A percentile compares a stretch with the other conserved stretches of the same genome.
Conservation (phyloP, 2,329 filamentous ascomycete species). For the Cladosporium sp. region DNA sequence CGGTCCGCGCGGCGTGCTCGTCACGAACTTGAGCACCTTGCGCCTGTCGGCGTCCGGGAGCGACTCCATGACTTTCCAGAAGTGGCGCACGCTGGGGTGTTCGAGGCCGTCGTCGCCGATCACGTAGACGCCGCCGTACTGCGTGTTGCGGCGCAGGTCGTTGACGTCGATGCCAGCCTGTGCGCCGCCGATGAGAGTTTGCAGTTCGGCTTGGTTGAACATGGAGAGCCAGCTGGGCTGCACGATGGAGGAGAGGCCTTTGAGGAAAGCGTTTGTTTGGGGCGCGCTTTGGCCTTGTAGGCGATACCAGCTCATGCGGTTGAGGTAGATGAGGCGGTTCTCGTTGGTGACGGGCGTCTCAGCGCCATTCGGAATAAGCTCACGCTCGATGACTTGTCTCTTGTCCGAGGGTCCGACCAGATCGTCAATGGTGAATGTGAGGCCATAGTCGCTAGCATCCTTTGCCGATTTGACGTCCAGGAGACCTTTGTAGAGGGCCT, state of each 20-base stretch:
- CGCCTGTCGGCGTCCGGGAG: slow-evolving; percentile 76
- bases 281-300: slow-evolving; percentile 74
- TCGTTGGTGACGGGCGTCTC: slow-evolving; percentile 82
- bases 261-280: slow-evolving; percentile 87
- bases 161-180: slow-evolving; percentile 77
- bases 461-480: slow-evolving; percentile 78
- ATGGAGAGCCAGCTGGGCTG: slow-evolving; percentile 92
- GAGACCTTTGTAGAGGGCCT: slow-evolving; percentile 85
- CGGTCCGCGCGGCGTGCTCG: slow-evolving; percentile 85
- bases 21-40: slow-evolving; percentile 93
- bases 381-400: slow-evolving; percentile 66
- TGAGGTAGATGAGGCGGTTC: slow-evolving; percentile 92
- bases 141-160: slow-evolving; percentile 79
- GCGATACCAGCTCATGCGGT: slow-evolving; percentile 83
- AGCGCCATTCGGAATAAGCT: slow-evolving; percentile 75
- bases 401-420: slow-evolving; percentile 46
- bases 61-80: slow-evolving; percentile 84
- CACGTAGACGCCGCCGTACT: slow-evolving; percentile 83
- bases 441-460: slow-evolving; percentile 72
- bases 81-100: slow-evolving; percentile 80
- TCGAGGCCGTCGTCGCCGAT: slow-evolving; percentile 87
- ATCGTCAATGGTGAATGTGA: slow-evolving; percentile 90
- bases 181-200: slow-evolving; percentile 89
- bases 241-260: slow-evolving; percentile 83
- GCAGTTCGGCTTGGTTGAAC: slow-evolving; percentile 96